A percentile compares a stretch with the other conserved stretches of the same genome.
Conservation (phyloP, 148 eudicot species). For the Nyssa sinensis region DNA sequence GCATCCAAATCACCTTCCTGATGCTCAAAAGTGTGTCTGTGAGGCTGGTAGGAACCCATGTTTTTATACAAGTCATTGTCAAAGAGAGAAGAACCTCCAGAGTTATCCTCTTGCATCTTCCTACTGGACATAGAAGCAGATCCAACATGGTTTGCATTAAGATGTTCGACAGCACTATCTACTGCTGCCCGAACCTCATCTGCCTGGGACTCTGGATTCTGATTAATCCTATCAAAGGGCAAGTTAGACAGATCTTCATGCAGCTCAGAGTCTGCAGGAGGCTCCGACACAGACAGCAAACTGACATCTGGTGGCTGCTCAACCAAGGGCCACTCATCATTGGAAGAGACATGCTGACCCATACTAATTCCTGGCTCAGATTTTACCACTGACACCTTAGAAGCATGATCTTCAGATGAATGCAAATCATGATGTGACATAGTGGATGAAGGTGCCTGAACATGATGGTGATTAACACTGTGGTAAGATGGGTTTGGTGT, state of each 20-base stretch:
- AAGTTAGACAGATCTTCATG: constrained; percentile 36
- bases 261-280: constrained; percentile 41
- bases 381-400: constrained; percentile 36
- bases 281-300: constrained; percentile 34
- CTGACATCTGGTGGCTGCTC: constrained; percentile 57
- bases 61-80: constrained; percentile 53
- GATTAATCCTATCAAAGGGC: constrained; percentile 32
- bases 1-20: constrained; percentile 46
- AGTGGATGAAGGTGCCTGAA: constrained; percentile 33
- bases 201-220: constrained; percentile 28
- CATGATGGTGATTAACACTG: constrained; percentile 30
- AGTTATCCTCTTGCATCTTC: constrained; percentile 44
- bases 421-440: constrained; percentile 31
- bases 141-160: constrained; percentile 31
- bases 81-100: constrained; percentile 50
- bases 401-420: constrained; percentile 39
- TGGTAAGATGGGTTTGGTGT: constrained; percentile 37
- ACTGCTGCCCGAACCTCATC: constrained; percentile 46
- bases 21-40: constrained; percentile 27
- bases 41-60: constrained; percentile 51
- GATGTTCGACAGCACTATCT: constrained; percentile 34
- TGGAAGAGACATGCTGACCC: constrained; percentile 36
- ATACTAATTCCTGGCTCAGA: constrained; percentile 27
- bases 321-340: constrained; percentile 71
- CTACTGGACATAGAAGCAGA: constrained; percentile 42